These are phyloP conservation scores for Coprinellus aureogranulatus DNA, from an alignment of 768 basidiomycete genomes.

Conservation along the genomic window DNA sequence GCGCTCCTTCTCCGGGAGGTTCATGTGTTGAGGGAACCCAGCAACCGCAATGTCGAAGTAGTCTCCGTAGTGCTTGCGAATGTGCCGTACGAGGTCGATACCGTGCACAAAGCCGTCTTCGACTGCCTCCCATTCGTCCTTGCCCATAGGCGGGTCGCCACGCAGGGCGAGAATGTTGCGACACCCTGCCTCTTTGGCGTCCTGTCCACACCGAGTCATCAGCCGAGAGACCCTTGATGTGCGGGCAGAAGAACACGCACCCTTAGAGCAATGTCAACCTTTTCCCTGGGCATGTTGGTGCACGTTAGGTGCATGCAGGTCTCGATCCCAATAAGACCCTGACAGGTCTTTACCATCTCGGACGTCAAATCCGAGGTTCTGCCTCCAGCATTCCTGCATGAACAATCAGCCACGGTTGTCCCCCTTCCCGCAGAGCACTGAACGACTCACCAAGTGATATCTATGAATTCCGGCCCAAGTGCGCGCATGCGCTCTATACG, in stretches of 20 bases:
- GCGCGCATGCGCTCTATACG: slow-evolving; percentile 98
- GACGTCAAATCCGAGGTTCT: slow-evolving; percentile 92
- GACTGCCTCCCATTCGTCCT: slow-evolving; percentile 89
- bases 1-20: slow-evolving; percentile 69
- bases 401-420: slow-evolving; percentile 2
- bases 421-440: neutral
- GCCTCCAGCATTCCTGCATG: slow-evolving; percentile 88
- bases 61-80: slow-evolving; percentile 77
- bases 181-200: slow-evolving; percentile 86
- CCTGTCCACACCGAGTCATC: slow-evolving; percentile 43
- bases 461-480: slow-evolving; percentile 95
- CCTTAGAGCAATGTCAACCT: slow-evolving; percentile 85
- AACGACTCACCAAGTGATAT: slow-evolving; percentile 81
- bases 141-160: slow-evolving; percentile 87
- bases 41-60: slow-evolving; percentile 96
- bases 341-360: slow-evolving; percentile 92
- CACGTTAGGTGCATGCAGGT: slow-evolving; percentile 99
- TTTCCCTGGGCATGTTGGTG: slow-evolving; percentile 96
- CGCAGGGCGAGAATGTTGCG: slow-evolving; percentile 91
- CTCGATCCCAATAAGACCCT: slow-evolving; percentile 88
- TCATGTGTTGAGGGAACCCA: slow-evolving; percentile 85
- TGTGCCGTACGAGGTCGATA: slow-evolving; percentile 88
- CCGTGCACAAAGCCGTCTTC: slow-evolving; percentile 90
- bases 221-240: neutral
- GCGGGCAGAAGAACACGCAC: slow-evolving; percentile 43